phyloP scores from a whole-genome alignment of 1,284 basidiomycete genomes.

The Ganoderma resinaceum region DNA sequence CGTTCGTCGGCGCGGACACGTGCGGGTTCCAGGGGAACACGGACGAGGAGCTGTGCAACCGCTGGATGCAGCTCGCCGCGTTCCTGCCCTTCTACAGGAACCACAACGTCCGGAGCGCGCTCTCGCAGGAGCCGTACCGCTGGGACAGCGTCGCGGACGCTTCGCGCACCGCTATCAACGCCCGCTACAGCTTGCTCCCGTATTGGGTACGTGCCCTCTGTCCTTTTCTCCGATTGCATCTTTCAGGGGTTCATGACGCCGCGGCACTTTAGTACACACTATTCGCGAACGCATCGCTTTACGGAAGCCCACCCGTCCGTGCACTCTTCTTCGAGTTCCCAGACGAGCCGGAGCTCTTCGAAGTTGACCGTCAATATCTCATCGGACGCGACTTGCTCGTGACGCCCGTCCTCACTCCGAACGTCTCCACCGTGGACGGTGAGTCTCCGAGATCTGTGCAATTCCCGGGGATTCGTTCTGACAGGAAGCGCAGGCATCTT shows the following conservation, averaged over 20 bases:
- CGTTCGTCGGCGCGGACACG: slow-evolving; percentile 70
- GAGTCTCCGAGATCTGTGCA: slow-evolving; percentile 16
- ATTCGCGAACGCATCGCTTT: slow-evolving; percentile 71
- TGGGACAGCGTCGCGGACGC: slow-evolving; percentile 81
- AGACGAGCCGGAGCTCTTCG: slow-evolving; percentile 68
- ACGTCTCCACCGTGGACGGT: slow-evolving; percentile 59
- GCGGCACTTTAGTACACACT: slow-evolving; percentile 66
- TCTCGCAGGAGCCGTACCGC: slow-evolving; percentile 77
- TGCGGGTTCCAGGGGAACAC: slow-evolving; percentile 71
- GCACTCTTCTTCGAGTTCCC: slow-evolving; percentile 84
- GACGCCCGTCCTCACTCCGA: slow-evolving; percentile 75
- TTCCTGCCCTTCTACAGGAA: slow-evolving; percentile 80
- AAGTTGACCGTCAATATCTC: slow-evolving; percentile 74
- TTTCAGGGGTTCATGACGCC: neutral
- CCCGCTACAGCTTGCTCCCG: slow-evolving; percentile 72
- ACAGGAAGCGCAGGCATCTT: slow-evolving; percentile 53
- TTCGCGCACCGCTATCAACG: slow-evolving; percentile 72
- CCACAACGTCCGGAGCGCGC: slow-evolving; percentile 67
- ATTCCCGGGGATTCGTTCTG: neutral
- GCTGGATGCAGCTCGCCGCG: slow-evolving; percentile 84
- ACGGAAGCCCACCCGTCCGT: slow-evolving; percentile 72
- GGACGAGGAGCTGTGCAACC: slow-evolving; percentile 78
- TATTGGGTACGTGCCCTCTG: slow-evolving; percentile 62
- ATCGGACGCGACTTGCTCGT: slow-evolving; percentile 74
- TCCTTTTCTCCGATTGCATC: neutral